Evolutionary conservation across 768 basidiomycete genomes (phyloP), one percentile per base, ranked within the genome.

Genomic region (Kwoniella mangroviensis): DNA sequence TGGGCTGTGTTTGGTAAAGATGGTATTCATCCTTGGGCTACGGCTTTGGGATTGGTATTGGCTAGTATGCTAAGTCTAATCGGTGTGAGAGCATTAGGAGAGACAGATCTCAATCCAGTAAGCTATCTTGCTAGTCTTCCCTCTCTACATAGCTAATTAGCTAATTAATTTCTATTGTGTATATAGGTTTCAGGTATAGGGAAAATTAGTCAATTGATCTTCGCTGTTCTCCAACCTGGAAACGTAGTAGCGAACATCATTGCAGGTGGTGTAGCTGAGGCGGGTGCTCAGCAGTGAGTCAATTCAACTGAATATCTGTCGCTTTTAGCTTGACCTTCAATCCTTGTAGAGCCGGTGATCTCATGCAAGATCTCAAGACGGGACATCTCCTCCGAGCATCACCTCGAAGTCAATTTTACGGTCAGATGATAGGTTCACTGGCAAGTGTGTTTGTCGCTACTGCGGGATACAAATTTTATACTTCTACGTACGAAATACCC

Each of bases 311-410:
- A 4, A 34, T 7, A 34, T 34, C 34, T 4, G 34, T 34, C 9
- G 34, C 34, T 34, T 5, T 34, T 34, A 34, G 6, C 34, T 34
- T 34, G 34, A 34, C 34, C 34, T 34, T 34, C 6, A 34, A 34
- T 42, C 34, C 17, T 9, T 26, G 55, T 73, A 94, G 92, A 82
- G 94, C 95, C 7, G 96, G 94, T 17, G 96, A 98, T 80, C 88
- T 98, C 10, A 98, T 98, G 96, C 96, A 98, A 85, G 96, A 98
- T 83, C 85, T 98, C 69, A 98, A 98, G 85, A 97, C 96, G 2
- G 96, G 96, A 0, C 93, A 97, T 82, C 85, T 98, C n/a, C 88
- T 93, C 65, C 88, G 87, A 72, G 94, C 94, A 10, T 95, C 94
- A 24, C 96, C 96, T 57, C 87, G 93, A 75, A 93, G 93, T 2